Percentiles rank a stretch among this genome's conserved stretches.
These are phyloP conservation scores for Candida mesenterica DNA, from an alignment of 1,139 yeast species.

Conservation along the genomic window DNA sequence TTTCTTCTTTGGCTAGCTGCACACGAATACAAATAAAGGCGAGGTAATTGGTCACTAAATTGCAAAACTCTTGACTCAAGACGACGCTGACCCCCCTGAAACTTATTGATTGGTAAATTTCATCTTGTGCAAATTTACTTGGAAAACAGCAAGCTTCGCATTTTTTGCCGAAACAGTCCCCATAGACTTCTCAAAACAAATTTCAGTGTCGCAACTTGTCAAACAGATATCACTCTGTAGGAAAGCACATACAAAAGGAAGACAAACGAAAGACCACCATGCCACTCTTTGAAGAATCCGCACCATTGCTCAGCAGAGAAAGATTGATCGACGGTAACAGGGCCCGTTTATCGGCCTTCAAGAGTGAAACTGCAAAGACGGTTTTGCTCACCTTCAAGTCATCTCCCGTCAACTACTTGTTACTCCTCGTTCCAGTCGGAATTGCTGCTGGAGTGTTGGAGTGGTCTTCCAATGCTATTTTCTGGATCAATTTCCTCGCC, in stretches of 20 bases:
- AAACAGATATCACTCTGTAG: too few relatives aligned
- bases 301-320: slow-evolving; percentile 12
- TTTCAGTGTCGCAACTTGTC: too few relatives aligned
- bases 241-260: too few relatives aligned
- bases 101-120: too few relatives aligned
- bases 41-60: too few relatives aligned
- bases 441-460: slow-evolving; percentile 61
- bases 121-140: too few relatives aligned
- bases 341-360: slow-evolving; percentile 5
- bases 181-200: too few relatives aligned
- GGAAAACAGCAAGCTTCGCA: background rate
- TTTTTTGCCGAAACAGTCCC: background rate
- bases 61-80: too few relatives aligned
- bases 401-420: slow-evolving; percentile 73
- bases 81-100: too few relatives aligned
- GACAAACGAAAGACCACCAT: too few relatives aligned
- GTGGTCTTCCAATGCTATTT: slow-evolving; percentile 60
- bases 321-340: slow-evolving; percentile 3
- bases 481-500: slow-evolving; percentile 79
- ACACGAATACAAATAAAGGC: too few relatives aligned
- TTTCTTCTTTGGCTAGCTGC: too few relatives aligned
- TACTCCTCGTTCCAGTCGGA: slow-evolving; percentile 89
- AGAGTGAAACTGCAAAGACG: slow-evolving; percentile 9
- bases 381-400: slow-evolving; percentile 45
- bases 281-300: slow-evolving; percentile 13